Base-by-base conservation (phyloP, 352 stramenopile species). In the Globisporangium alternatum region DNA sequence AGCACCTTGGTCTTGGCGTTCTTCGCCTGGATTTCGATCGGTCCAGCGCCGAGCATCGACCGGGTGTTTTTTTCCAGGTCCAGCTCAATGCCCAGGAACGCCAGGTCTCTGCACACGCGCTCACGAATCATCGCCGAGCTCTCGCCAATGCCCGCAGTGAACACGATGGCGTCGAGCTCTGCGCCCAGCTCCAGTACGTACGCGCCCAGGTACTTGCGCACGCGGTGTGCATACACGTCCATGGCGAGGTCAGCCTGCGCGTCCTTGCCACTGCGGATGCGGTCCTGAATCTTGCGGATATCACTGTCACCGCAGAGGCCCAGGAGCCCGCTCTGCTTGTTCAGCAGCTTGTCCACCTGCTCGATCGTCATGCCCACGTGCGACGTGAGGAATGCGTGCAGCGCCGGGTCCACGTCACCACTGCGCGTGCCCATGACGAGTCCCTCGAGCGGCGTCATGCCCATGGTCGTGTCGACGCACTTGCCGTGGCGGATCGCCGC, bases 381-480 rank as follows among this genome's bases (percentile, higher is more conserved):
- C 44, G 84, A 83, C 33, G 71, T 75, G 43, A 95, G 67, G 63
- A 91, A 96, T 25, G 80, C 72, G 60, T 93, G 77, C 13, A 97
- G 68, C n/a, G 81, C 86, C 12, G 88, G 83, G 72, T 97, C 90
- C 10, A 97, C 73, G 61, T 95, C 86, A 31, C 90, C 90, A 59
- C 76, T 90, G 35, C 90, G 88, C 54, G 90, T 97, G 56, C 88
- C 89, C 90, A 97, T 97, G 51, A 96, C 75, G 1, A 97, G 76
- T 0, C 90, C 90, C 55, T 94, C 86, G 7, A 97, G 77, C 12
- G 90, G 90, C 48, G 89, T 96, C 66, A 97, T 80, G 9, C 89
- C 90, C 90, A 97, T 97, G 48, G 80, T 90, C 25, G 90, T 97
- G 70, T 97, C 90, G 65, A 97, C 82, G 60, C 72, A 92, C 55